These are phyloP conservation scores for Apiotrichum sp. DNA, from an alignment of 1,284 basidiomycete species.

Conservation along the genomic window DNA sequence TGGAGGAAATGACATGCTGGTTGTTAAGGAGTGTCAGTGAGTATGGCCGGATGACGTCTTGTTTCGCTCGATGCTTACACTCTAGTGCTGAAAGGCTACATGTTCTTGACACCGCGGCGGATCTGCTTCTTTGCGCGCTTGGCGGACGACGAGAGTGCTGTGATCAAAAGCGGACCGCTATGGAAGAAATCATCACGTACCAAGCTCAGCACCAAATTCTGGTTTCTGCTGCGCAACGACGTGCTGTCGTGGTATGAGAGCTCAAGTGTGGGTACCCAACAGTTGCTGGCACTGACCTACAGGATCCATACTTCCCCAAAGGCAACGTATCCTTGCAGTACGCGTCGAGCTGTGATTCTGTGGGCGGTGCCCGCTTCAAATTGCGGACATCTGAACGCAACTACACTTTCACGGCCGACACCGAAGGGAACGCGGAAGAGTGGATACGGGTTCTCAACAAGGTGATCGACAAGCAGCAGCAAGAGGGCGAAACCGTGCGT, in stretches of 20 bases:
- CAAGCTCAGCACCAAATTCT: conserved; percentile 83
- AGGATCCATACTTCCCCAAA: conserved; percentile 95
- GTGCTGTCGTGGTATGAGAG: conserved; percentile 91
- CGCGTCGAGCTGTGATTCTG: conserved; percentile 75
- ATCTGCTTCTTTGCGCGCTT: conserved; percentile 97
- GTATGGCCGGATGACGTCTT: conserved; percentile 40
- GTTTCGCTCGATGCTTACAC: background rate
- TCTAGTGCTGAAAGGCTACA: conserved; percentile 89
- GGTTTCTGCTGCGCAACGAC: conserved; percentile 91
- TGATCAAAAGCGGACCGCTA: conserved; percentile 77
- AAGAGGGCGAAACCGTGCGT: conserved; percentile 91
- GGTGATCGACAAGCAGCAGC: conserved; percentile 85
- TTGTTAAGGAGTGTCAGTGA: conserved; percentile 74
- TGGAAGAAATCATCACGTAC: conserved; percentile 77
- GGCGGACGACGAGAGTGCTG: conserved; percentile 77
- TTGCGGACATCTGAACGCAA: conserved; percentile 72
- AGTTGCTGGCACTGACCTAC: background rate
- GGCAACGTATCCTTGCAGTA: conserved; percentile 91
- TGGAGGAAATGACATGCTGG: conserved; percentile 87
- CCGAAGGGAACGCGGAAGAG: conserved; percentile 70
- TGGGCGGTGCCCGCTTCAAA: conserved; percentile 66
- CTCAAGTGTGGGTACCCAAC: conserved; percentile 61
- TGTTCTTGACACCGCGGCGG: conserved; percentile 87
- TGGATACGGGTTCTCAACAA: conserved; percentile 91
- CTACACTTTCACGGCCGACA: conserved; percentile 68